These are phyloP conservation scores for Apiospora rasikravindrae DNA, from an alignment of 2,329 filamentous ascomycete genomes.

Conservation along the genomic window DNA sequence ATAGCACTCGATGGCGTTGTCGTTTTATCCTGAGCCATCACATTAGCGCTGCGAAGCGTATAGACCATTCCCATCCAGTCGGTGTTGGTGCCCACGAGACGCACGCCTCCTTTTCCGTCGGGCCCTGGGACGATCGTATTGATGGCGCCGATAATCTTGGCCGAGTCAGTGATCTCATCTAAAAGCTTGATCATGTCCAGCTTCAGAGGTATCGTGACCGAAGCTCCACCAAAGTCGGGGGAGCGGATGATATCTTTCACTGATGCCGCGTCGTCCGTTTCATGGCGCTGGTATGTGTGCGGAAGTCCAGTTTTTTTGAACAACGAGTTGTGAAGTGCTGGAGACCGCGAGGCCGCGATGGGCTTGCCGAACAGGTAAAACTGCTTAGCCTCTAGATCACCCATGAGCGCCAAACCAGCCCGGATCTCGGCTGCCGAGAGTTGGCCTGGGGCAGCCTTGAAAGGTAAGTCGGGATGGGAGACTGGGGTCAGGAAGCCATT, in stretches of 20 bases:
- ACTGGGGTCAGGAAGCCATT: slow-evolving; percentile 96
- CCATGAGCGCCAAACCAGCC: slow-evolving; percentile 76
- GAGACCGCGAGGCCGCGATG: slow-evolving; percentile 81
- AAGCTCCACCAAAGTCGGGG: slow-evolving; percentile 86
- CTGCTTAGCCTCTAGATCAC: slow-evolving; percentile 74
- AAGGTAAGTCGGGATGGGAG: slow-evolving; percentile 85
- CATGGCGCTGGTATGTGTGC: slow-evolving; percentile 77
- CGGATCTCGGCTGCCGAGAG: slow-evolving; percentile 90
- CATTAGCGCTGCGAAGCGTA: slow-evolving; percentile 73
- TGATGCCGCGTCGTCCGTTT: slow-evolving; percentile 70
- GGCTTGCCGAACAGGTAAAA: slow-evolving; percentile 92
- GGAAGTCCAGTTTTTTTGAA: slow-evolving; percentile 81
- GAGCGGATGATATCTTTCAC: slow-evolving; percentile 70
- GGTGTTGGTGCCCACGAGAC: slow-evolving; percentile 86
- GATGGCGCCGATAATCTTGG: slow-evolving; percentile 84
- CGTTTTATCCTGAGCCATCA: slow-evolving; percentile 45
- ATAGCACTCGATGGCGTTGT: slow-evolving; percentile 63
- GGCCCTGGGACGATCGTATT: slow-evolving; percentile 82
- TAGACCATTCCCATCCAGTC: slow-evolving; percentile 94
- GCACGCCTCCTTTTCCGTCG: slow-evolving; percentile 43
- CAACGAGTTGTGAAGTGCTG: slow-evolving; percentile 86
- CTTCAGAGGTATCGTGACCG: slow-evolving; percentile 95
- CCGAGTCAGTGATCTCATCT: slow-evolving; percentile 80
- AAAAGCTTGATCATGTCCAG: slow-evolving; percentile 82
- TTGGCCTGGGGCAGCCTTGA: slow-evolving; percentile 93